Evolutionary conservation across 768 basidiomycete genomes (phyloP), one percentile per base, ranked within the genome.

Genomic region (Pleurotus salmoneostramineus): DNA sequence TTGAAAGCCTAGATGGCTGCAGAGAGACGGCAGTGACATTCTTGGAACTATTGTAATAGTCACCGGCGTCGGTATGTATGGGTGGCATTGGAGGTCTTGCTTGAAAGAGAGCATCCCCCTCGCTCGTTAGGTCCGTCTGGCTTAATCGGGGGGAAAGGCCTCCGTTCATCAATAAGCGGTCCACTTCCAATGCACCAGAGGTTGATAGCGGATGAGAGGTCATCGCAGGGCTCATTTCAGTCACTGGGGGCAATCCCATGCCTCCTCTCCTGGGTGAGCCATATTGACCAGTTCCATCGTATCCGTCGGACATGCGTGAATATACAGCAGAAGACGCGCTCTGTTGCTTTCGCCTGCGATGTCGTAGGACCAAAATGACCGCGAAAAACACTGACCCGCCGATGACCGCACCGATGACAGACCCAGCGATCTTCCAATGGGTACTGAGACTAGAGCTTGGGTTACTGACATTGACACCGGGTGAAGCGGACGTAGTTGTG

Each of bases 391-490:
- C 31, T 27, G 52, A 17, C 3, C 52, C 52, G 3, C 21, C 52
- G 14, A 55, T 14, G 15, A 55, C 52, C 14, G 43, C 52, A 5
- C 52, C 52, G 43, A 55, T 35, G 27, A 55, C 40, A 42, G 52
- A 55, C 15, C 52, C 52, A 21, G 40, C 52, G 7, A 55, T 55
- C 36, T 12, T 43, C 52, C 52, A 55, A n/a, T 55, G 52, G 6
- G 36, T 55, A 27, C 37, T n/a, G 31, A 55, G 21, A 33, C 37
- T 43, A 17, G 17, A 40, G 35, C 14, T 17, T 17, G 33, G 11
- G 17, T 34, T 49, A 2, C 11, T 8, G 15, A 49, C 33, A 11
- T 11, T 10, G 6, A 6, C 6, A 45, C 15, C 44, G 6, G 44
- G 12, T 45, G 44, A 17, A 11, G 12, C 44, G 4, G 21, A 27